Percentiles rank a stretch among this genome's conserved stretches.
Conservation (phyloP, 495 filamentous ascomycete genomes). For the Xylaria grammica region DNA sequence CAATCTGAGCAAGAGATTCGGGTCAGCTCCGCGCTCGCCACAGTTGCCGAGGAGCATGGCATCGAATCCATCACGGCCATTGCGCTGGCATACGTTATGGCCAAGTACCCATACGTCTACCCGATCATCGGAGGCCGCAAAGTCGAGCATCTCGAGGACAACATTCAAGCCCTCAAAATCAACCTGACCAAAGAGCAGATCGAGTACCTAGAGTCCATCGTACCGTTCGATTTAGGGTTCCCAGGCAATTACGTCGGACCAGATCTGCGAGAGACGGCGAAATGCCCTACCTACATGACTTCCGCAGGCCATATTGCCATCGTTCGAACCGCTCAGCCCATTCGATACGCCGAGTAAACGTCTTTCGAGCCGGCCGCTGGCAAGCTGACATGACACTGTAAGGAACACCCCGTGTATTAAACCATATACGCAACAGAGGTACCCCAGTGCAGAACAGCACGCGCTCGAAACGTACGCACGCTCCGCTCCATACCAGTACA, state of each 20-base stretch:
- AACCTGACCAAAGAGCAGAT: slow-evolving; percentile 62
- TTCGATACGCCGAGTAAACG: no score
- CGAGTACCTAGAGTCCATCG: slow-evolving; percentile 57
- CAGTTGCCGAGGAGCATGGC: slow-evolving; percentile 57
- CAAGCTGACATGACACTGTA: not conserved
- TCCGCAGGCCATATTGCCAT: not conserved
- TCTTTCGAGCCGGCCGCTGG: not conserved
- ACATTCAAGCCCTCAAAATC: slow-evolving; percentile 64
- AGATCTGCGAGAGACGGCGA: not conserved
- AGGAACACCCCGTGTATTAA: no score
- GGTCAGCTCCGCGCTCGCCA: slow-evolving; percentile 54
- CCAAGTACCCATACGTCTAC: slow-evolving; percentile 58
- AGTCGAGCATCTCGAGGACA: slow-evolving; percentile 66
- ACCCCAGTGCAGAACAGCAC: no score
- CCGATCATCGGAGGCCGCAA: slow-evolving; percentile 64
- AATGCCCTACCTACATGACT: not conserved
- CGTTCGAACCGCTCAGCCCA: slow-evolving; percentile 1
- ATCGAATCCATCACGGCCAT: slow-evolving; percentile 45
- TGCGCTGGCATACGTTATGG: slow-evolving; percentile 62
- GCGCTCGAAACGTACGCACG: no score
- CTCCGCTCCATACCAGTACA: no score
- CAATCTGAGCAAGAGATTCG: slow-evolving; percentile 47
- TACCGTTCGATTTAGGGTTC: slow-evolving; percentile 59
- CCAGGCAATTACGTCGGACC: slow-evolving; percentile 53
- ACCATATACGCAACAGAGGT: no score